phyloP scores from a whole-genome alignment of 164 flowering plant species.

The Tetracentron sinense region DNA sequence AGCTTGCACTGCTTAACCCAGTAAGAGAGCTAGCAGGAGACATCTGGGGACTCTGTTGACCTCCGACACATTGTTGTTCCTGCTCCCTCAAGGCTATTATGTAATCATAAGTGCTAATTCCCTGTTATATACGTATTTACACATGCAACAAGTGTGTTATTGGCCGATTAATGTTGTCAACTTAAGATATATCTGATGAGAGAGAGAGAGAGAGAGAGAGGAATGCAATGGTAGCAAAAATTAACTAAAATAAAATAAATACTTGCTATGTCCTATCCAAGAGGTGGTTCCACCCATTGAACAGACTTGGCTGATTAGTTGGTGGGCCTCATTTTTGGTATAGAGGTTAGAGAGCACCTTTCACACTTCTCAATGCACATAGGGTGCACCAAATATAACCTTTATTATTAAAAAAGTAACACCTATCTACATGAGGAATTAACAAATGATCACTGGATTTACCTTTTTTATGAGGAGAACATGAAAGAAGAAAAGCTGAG shows the following conservation, averaged over 20 bases:
- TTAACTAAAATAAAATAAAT: no score
- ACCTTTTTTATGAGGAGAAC: slow-evolving; percentile 96
- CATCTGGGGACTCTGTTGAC: slow-evolving; percentile 95
- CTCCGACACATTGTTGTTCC: slow-evolving; percentile 75
- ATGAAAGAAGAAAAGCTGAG: slow-evolving; percentile 97
- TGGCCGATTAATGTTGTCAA: not conserved
- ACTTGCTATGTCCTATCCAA: no score
- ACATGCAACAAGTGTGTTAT: not conserved
- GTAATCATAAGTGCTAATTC: slow-evolving; percentile 96
- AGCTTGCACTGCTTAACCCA: slow-evolving; percentile 95
- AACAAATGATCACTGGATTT: not conserved
- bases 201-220: not conserved
- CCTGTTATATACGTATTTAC: slow-evolving; percentile 39
- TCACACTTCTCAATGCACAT: no score
- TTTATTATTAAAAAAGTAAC: no score
- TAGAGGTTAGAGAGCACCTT: no score
- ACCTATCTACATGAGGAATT: no score
- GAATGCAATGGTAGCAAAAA: not conserved
- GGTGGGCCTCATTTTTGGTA: no score
- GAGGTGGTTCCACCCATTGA: no score
- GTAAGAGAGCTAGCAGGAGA: slow-evolving; percentile 90
- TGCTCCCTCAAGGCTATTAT: slow-evolving; percentile 96
- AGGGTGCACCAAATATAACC: no score
- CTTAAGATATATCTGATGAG: not conserved
- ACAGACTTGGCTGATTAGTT: no score